Percentiles rank a stretch among this genome's conserved stretches.
phyloP scores from a whole-genome alignment of 257 asterid genomes.

The Thymus quinquecostatus region DNA sequence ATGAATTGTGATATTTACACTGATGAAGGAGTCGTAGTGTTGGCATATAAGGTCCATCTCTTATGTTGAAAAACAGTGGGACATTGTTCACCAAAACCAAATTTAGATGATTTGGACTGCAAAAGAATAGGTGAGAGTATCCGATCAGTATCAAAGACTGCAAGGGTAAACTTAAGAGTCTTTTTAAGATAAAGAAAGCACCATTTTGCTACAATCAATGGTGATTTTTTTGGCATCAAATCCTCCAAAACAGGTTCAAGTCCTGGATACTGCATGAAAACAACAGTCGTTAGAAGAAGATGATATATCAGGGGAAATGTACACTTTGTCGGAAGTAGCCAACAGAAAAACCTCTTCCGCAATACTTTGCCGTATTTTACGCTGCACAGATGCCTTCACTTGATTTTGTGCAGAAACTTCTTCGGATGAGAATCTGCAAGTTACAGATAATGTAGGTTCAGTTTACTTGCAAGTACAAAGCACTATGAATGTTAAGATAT shows the following conservation, averaged over 20 bases:
- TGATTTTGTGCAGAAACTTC: slow-evolving; percentile 99
- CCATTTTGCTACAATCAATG: slow-evolving; percentile 97
- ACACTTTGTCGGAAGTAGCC: background rate
- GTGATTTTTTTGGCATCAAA: slow-evolving; percentile 93
- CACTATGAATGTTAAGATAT: slow-evolving; percentile 7
- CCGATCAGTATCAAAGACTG: slow-evolving; percentile 20
- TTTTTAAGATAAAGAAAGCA: slow-evolving; percentile 34
- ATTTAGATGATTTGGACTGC: slow-evolving; percentile 95
- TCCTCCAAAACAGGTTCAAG: slow-evolving; percentile 91
- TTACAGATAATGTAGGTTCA: slow-evolving; percentile 22
- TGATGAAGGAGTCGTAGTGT: slow-evolving; percentile 97
- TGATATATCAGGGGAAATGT: slow-evolving; percentile 4
- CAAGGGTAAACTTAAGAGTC: slow-evolving; percentile 10
- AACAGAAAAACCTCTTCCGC: slow-evolving; percentile 77
- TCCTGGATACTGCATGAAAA: slow-evolving; percentile 72
- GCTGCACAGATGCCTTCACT: slow-evolving; percentile 98
- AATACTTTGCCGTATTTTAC: slow-evolving; percentile 90
- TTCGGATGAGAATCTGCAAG: slow-evolving; percentile 82
- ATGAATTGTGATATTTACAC: slow-evolving; percentile 56
- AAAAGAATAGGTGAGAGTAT: slow-evolving; percentile 23
- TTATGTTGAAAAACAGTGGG: slow-evolving; percentile 93
- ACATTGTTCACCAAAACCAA: slow-evolving; percentile 92
- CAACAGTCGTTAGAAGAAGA: slow-evolving; percentile 20
- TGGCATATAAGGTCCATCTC: slow-evolving; percentile 99
- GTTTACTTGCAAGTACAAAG: slow-evolving; percentile 19